Evolutionary conservation across 108 stramenopile species (phyloP).

Genomic region (Fragilariopsis cylindrus): DNA sequence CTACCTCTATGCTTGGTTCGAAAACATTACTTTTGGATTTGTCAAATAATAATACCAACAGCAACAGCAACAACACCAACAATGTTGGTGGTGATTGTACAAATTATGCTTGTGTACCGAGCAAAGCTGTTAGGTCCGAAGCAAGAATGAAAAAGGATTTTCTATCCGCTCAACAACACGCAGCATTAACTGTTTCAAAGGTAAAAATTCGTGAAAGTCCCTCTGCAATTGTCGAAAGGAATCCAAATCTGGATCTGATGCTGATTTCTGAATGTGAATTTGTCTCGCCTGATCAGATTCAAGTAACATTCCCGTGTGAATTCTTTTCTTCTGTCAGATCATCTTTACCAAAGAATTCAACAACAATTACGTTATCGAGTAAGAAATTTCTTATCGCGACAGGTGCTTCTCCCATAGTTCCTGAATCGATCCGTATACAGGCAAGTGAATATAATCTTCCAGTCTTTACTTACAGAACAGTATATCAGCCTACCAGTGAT

Average conservation of each 20-base stretch:
- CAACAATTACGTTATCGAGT: slow-evolving; percentile 4
- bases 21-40: slow-evolving; percentile 36
- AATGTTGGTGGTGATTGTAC: slow-evolving; percentile 54
- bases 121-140: slow-evolving; percentile 44
- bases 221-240: slow-evolving; percentile 11
- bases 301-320: slow-evolving; percentile 8
- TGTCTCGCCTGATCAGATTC: slow-evolving; percentile 19
- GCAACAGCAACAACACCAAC: neutral
- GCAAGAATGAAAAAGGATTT: slow-evolving; percentile 20
- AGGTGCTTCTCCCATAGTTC: slow-evolving; percentile 48
- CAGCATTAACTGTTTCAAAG: slow-evolving; percentile 9
- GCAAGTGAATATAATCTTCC: slow-evolving; percentile 28
- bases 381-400: slow-evolving; percentile 46
- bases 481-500: slow-evolving; percentile 29
- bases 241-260: slow-evolving; percentile 33
- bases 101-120: slow-evolving; percentile 54
- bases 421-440: slow-evolving; percentile 12
- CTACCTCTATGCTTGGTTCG: slow-evolving; percentile 31
- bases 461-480: slow-evolving; percentile 34
- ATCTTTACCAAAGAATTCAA: neutral
- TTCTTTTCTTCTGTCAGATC: neutral
- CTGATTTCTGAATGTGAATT: slow-evolving; percentile 18
- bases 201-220: slow-evolving; percentile 43
- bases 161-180: slow-evolving; percentile 14
- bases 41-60: neutral